Evolutionary conservation across 805 yeast genomes (phyloP).

Genomic region (Candida easanensis): DNA sequence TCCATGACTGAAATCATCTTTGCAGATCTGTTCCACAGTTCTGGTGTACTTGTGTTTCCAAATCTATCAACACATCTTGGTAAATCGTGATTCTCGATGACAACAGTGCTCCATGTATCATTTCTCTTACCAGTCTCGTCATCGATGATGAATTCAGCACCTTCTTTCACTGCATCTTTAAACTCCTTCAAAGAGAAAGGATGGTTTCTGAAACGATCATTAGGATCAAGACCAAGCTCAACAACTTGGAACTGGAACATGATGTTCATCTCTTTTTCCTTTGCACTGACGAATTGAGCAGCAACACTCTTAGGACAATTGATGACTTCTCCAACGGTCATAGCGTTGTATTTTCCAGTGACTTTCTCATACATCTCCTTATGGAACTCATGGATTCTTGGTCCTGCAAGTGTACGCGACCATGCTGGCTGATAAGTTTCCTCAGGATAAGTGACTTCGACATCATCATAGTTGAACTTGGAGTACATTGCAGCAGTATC

Average conservation of each 20-base stretch:
- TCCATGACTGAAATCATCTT: conserved; percentile 46
- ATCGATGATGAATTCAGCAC: conserved; percentile 39
- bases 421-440: conserved; percentile 39
- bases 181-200: conserved; percentile 38
- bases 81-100: conserved; percentile 56
- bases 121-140: conserved; percentile 25
- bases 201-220: conserved; percentile 34
- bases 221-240: conserved; percentile 37
- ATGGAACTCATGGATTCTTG: conserved; percentile 57
- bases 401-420: conserved; percentile 40
- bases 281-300: conserved; percentile 39
- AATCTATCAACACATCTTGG: conserved; percentile 52
- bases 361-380: conserved; percentile 45
- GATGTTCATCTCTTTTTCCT: conserved; percentile 38
- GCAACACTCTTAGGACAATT: conserved; percentile 39
- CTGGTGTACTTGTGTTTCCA: conserved; percentile 42
- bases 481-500: conserved; percentile 54
- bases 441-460: conserved; percentile 15
- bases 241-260: conserved; percentile 36
- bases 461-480: conserved; percentile 46
- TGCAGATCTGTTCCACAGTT: too few species aligned
- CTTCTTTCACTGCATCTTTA: conserved; percentile 37
- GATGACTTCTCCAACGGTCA: conserved; percentile 60
- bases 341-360: conserved; percentile 44
- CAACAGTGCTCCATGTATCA: conserved; percentile 59